Conservation (phyloP, 805 yeast genomes). For the Metahyphopichia silvanorum region DNA sequence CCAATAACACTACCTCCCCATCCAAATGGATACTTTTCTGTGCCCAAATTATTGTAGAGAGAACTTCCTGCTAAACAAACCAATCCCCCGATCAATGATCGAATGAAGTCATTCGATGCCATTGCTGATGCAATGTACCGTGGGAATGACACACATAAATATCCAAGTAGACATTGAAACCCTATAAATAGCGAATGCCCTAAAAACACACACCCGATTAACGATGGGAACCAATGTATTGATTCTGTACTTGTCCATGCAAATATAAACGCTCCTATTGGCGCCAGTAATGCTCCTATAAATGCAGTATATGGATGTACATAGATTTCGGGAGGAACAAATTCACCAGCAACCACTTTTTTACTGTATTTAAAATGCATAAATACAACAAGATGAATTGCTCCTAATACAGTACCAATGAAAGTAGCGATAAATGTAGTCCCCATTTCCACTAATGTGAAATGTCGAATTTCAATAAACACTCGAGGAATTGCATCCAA, state of each 20-base stretch:
- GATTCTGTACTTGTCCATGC: constrained; percentile 43
- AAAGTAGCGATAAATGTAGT: constrained; percentile 27
- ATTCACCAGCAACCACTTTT: constrained; percentile 14
- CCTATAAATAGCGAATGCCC: constrained; percentile 37
- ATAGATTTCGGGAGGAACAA: constrained; percentile 33
- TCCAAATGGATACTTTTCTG: constrained; percentile 49
- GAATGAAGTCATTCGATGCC: constrained; percentile 50
- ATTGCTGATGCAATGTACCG: constrained; percentile 52
- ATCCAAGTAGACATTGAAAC: constrained; percentile 50
- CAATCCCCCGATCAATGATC: constrained; percentile 50
- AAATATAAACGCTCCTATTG: constrained; percentile 41
- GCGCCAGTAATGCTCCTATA: constrained; percentile 33
- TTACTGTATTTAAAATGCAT: constrained; percentile 14
- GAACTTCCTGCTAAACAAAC: constrained; percentile 62
- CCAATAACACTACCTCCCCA: constrained; percentile 55
- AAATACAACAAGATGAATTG: constrained; percentile 17
- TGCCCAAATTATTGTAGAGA: constrained; percentile 48
- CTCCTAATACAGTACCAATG: constrained; percentile 41
- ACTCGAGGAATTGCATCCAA: constrained; percentile 49
- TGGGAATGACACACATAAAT: constrained; percentile 46
- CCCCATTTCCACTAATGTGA: constrained; percentile 47
- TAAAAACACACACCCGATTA: constrained; percentile 41
- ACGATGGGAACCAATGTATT: constrained; percentile 49
- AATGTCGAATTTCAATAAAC: constrained; percentile 41
- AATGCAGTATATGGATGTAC: constrained; percentile 35